A percentile compares a stretch with the other conserved stretches of the same genome.
Evolutionary conservation across 805 yeast species (phyloP).

Genomic region (Metschnikowia baotianmanensis): DNA sequence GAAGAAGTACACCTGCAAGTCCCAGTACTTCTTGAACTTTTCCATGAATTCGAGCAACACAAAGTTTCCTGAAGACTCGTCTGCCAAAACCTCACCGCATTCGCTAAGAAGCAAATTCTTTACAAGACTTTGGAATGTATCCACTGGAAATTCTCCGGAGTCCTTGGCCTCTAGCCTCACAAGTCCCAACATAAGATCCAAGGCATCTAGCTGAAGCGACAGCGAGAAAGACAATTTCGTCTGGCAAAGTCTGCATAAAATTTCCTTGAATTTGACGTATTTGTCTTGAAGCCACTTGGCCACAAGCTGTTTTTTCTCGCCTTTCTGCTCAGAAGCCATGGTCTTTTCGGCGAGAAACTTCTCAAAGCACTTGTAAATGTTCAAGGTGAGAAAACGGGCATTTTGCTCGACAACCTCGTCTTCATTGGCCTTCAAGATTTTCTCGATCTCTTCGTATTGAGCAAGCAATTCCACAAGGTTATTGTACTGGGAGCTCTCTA

Average conservation of each 20-base stretch:
- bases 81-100: constrained; percentile 40
- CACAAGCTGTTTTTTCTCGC: constrained; percentile 48
- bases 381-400: constrained; percentile 42
- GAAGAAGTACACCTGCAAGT: constrained; percentile 73
- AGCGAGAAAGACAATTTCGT: constrained; percentile 43
- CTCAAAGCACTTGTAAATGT: constrained; percentile 49
- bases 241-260: constrained; percentile 42
- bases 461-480: constrained; percentile 48
- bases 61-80: constrained; percentile 49
- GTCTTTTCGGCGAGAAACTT: constrained; percentile 42
- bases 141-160: constrained; percentile 61
- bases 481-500: constrained; percentile 52
- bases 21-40: constrained; percentile 60
- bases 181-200: constrained; percentile 56
- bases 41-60: constrained; percentile 55
- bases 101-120: constrained; percentile 26
- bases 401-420: constrained; percentile 26
- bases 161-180: constrained; percentile 52
- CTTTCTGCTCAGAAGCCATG: constrained; percentile 28
- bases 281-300: constrained; percentile 61
- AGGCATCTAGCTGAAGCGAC: constrained; percentile 49
- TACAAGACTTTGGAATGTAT: constrained; percentile 45
- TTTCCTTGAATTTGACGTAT: constrained; percentile 52
- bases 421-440: constrained; percentile 15
- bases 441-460: constrained; percentile 29